Evolutionary conservation across 2,329 filamentous ascomycete species (phyloP), one percentile per base, ranked within the genome.

Genomic region (Aspergillus phoenicis): DNA sequence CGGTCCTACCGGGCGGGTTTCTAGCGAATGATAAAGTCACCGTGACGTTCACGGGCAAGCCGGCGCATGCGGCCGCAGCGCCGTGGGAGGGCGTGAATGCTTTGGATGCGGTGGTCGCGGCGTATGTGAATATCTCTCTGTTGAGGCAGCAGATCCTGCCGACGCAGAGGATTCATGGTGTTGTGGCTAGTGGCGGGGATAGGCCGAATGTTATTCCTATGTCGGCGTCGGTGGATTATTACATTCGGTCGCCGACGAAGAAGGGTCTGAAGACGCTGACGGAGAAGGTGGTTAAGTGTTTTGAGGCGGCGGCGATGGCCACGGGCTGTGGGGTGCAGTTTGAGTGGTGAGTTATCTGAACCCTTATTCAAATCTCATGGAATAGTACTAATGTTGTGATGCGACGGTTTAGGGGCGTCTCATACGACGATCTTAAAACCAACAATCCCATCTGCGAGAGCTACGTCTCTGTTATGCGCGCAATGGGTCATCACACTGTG

Each of bases 61-160:
- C 82, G 51, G 83, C 85, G 0, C 84, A 87, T 68, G 84, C 84
- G 0, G 84, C 81, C 1, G 80, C 80, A 3, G 80, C 75, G 5
- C 85, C 84, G 0, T 87, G 84, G 84, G 75, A 83, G 13, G 85
- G 84, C 0, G 78, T 83, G 64, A 87, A 87, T 69, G 85, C 85
- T 0, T 77, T 87, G 1, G 85, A 87, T 65, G 84, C 84, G 0
- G 73, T 85, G 13, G 75, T 87, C 3, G 77, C 79, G 0, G 80
- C 73, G 0, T 78, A 77, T 61, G 68, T 73, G 26, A 73, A 71
- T 51, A 71, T 87, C 10, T 82, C 81, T 0, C 76, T 83, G 2
- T 75, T 87, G 6, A 77, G 85, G 2, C 84, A 86, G 70, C 84
- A 86, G 69, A 80, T 83, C 4, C 75, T 80, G 62, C 81, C 83